phyloP scores from a whole-genome alignment of 2,329 filamentous ascomycete species.

The Paraconiothyrium brasiliense region DNA sequence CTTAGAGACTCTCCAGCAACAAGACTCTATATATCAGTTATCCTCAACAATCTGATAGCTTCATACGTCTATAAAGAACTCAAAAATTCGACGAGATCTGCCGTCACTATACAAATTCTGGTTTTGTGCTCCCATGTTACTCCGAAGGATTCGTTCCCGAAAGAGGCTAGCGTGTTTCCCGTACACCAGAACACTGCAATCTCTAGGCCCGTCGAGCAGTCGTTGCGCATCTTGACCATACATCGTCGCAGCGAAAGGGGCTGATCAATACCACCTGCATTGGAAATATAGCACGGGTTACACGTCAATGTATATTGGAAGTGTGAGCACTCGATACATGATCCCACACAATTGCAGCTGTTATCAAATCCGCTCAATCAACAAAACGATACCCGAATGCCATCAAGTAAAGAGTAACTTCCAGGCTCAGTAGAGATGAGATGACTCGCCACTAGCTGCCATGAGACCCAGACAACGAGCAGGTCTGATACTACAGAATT shows the following conservation, averaged over 20 bases:
- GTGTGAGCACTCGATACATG: conserved; percentile 35
- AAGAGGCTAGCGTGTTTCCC: too few species aligned
- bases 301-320: conserved; percentile 27
- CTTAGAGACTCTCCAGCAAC: too few species aligned
- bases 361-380: conserved; percentile 43
- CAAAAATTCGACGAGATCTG: too few species aligned
- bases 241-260: too few species aligned
- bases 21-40: too few species aligned
- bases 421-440: neutral
- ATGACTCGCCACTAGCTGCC: conserved; percentile 35
- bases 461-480: conserved; percentile 50
- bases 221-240: neutral
- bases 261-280: too few species aligned
- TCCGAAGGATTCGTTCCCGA: too few species aligned
- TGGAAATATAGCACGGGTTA: too few species aligned
- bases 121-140: too few species aligned
- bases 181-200: neutral
- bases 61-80: too few species aligned
- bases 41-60: too few species aligned
- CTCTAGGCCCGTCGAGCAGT: neutral
- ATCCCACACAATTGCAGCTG: conserved; percentile 45
- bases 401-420: conserved; percentile 9
- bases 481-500: conserved; percentile 40
- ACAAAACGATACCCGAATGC: conserved; percentile 47
- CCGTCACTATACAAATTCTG: too few species aligned